Base-by-base conservation (phyloP, 768 basidiomycete species). In the Termitomyces sp. region DNA sequence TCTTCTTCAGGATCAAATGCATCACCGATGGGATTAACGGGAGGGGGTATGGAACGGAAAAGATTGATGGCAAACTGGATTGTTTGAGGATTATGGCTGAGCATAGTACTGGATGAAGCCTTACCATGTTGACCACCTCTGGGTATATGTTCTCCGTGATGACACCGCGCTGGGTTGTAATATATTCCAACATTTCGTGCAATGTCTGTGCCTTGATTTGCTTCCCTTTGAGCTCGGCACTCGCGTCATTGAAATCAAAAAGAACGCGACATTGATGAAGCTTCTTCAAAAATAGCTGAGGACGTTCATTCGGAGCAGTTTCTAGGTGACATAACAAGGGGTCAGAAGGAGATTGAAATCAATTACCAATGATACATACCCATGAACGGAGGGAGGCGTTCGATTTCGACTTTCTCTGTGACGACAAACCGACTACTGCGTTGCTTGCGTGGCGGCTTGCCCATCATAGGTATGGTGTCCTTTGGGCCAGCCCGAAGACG, bases 1-100 rank as follows among this genome's bases (percentile, higher is more conserved):
- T 99, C 97, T 75, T 99, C 97, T 73, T 99, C 97, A 21, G 97
- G 97, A 69, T 99, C 97, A 68, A 97, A 99, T 1, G 96, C 97
- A 70, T 99, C 97, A 53, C 97, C 97, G 12, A 86, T 91, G 5
- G 97, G 97, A 67, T 99, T 99, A 57, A 98, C 96, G 43, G 95
- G 97, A 65, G 97, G 97, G 74, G 97, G 97, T 83, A 99, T 98
- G 67, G 97, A 94, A 61, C 97, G 91, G 80, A 99, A 99, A 63
- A 99, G 88, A 76, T 99, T 99, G 68, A 89, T 87, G 49, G 92
- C 89, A 79, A 98, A 99, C 96, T 98, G 70, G 14, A 55, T 11
- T 61, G 16, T 35, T 35, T 42, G 8, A 40, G 48, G 32, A 28
- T 62, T 52, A 52, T 47, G 46, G 43, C 39, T n/a, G 57, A 59